Evolutionary conservation across 1,284 basidiomycete genomes (phyloP), one percentile per base, ranked within the genome.

Genomic region (Fomitopsis pinicola): DNA sequence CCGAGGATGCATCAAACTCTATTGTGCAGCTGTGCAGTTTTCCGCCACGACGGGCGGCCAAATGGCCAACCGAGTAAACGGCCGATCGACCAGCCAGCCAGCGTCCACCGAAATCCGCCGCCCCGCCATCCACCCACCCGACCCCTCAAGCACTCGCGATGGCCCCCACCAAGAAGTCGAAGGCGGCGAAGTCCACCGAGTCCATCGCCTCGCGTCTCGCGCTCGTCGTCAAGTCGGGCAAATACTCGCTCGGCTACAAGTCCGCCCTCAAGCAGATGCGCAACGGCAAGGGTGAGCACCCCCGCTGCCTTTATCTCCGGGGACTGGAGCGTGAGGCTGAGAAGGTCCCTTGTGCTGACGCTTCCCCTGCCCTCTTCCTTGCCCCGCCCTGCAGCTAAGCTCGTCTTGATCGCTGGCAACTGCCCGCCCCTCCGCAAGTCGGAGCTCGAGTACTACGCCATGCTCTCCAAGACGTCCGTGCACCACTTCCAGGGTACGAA

Each of bases 401-500:
- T 99, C 72, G 91, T 99, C 73, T 83, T 99, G 77, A 98, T 99
- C 77, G 95, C 97, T 73, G 96, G 95, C 72, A 99, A 99, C 85
- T 98, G 95, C 81, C 97, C 97, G 63, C 97, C 97, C 66, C 88
- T 99, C 68, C 94, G 97, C 80, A 98, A 98, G 80, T 98, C 96
- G 63, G 97, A 99, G 86, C 86, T 99, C 66, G 97, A 99, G 85
- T 99, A 99, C 86, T 99, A 99, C 78, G 97, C 97, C 82, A 99
- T 99, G 97, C 86, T 99, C 72, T 95, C 93, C 67, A 98, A 98
- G 85, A 98, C 96, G 63, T 87, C 89, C 65, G 95, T 98, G 58
- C 96, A 98, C 82, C 96, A 98, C 84, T 98, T 95, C 75, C 84
- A 91, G 71, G 97, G 97, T 71, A 95, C 95, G 69, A 99, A 99